These are phyloP conservation scores for Beauveria sp. DNA, from an alignment of 2,329 filamentous ascomycete species.

Conservation along the genomic window DNA sequence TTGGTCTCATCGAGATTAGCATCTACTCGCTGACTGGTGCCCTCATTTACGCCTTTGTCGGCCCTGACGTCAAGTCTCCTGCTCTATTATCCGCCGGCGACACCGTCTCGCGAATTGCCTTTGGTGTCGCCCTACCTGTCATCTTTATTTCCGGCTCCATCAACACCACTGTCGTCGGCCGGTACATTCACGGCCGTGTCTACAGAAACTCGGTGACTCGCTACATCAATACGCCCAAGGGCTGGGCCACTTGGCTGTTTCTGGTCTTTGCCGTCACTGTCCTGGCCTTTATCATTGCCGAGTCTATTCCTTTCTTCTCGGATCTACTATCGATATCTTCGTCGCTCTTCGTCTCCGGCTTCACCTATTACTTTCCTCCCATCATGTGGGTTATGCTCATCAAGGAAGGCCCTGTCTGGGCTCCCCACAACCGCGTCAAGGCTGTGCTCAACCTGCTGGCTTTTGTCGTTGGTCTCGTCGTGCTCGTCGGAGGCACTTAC, in stretches of 20 bases:
- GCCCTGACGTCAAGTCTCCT: slow-evolving; percentile 54
- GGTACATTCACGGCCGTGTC: slow-evolving; percentile 39
- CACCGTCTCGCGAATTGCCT: slow-evolving; percentile 57
- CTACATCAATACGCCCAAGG: slow-evolving; percentile 40
- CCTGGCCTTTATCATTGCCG: slow-evolving; percentile 62
- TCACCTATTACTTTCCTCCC: slow-evolving; percentile 35
- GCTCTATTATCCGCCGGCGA: slow-evolving; percentile 58
- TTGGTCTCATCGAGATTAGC: slow-evolving; percentile 53
- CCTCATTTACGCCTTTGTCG: slow-evolving; percentile 63
- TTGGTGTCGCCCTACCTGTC: slow-evolving; percentile 62
- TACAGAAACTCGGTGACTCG: slow-evolving; percentile 35
- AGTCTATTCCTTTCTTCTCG: slow-evolving; percentile 66
- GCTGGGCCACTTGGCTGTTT: slow-evolving; percentile 47
- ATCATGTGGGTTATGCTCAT: slow-evolving; percentile 36
- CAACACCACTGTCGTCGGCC: slow-evolving; percentile 43
- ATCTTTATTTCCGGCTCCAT: slow-evolving; percentile 70
- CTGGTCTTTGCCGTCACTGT: slow-evolving; percentile 53
- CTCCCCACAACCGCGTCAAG: slow-evolving; percentile 22
- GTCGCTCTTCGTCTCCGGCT: slow-evolving; percentile 40
- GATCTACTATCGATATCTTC: slow-evolving; percentile 52
- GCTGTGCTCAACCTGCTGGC: slow-evolving; percentile 19
- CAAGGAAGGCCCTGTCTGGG: slow-evolving; percentile 22
- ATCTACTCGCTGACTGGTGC: slow-evolving; percentile 62
- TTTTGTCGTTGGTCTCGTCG: slow-evolving; percentile 25
- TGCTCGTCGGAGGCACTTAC: slow-evolving; percentile 27